Conservation (phyloP, 225 moss, liverwort and hornwort species). For the Straminergon stramineum region DNA sequence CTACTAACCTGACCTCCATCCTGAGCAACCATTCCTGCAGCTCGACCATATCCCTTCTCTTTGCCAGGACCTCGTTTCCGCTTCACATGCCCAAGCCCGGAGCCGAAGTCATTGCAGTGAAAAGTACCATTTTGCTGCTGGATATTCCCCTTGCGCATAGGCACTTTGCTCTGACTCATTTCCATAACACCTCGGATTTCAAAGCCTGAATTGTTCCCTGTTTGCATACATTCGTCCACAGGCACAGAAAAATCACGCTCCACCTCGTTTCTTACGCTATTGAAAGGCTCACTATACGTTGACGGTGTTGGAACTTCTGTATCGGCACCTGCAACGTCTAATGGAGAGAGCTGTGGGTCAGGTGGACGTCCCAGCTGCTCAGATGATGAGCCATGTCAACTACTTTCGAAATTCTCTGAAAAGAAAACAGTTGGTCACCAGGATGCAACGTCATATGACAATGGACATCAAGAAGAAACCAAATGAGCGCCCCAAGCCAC, state of each 20-base stretch:
- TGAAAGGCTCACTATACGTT: not conserved
- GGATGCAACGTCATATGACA: not conserved
- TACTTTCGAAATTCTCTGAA: not conserved
- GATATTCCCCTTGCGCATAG: not conserved
- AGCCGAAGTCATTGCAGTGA: not conserved
- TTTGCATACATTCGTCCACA: not conserved
- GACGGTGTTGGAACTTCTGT: not conserved
- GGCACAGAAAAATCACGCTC: not conserved
- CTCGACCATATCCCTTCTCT: conserved; percentile 1
- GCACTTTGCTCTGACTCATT: not conserved
- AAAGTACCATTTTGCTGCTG: not conserved
- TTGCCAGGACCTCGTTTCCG: conserved; percentile 10
- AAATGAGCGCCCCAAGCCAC: not conserved
- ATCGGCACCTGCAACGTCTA: not conserved
- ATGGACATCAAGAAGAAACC: not conserved
- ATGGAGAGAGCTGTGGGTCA: conserved; percentile 7
- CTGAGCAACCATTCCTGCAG: not conserved
- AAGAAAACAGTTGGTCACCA: not conserved
- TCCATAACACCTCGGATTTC: not conserved
- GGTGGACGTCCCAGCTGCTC: not conserved
- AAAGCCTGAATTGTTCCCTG: not conserved
- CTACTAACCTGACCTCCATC: conserved; percentile 15
- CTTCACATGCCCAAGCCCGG: not conserved
- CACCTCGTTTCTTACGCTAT: not conserved
- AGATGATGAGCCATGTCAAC: not conserved